Conservation (phyloP, 768 basidiomycete species). For the Thelephora ganbajun region DNA sequence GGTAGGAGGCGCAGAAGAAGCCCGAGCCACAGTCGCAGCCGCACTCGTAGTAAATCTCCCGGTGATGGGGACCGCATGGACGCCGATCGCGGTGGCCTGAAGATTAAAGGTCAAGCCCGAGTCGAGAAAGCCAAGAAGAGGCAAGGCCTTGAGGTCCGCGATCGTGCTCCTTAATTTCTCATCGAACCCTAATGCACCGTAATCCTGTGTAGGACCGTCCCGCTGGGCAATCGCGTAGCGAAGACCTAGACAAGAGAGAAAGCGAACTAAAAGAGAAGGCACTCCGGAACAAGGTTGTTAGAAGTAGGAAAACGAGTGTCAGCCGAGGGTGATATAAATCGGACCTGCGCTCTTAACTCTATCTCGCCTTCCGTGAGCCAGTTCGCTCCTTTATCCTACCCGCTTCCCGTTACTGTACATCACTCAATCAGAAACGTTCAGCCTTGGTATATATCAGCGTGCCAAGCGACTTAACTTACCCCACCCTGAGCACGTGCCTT, state of each 20-base stretch:
- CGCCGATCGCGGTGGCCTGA: conserved; percentile 34
- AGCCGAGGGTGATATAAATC: neutral
- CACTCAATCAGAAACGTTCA: too few relatives aligned
- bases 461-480: too few relatives aligned
- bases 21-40: conserved; percentile 11
- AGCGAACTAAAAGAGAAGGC: conserved; percentile 74
- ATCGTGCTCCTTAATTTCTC: neutral
- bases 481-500: too few relatives aligned
- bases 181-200: neutral
- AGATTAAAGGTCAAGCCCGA: conserved; percentile 64
- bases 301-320: conserved; percentile 42
- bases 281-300: conserved; percentile 68
- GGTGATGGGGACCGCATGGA: conserved; percentile 8
- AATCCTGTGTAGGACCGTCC: neutral
- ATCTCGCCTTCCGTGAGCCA: too few relatives aligned
- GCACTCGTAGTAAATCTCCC: conserved; percentile 27
- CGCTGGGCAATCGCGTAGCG: neutral
- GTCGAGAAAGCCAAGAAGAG: conserved; percentile 41
- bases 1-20: conserved; percentile 3
- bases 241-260: conserved; percentile 54
- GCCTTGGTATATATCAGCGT: too few relatives aligned
- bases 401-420: too few relatives aligned
- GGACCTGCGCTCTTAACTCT: too few relatives aligned
- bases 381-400: too few relatives aligned
- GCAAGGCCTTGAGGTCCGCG: conserved; percentile 10